Evolutionary conservation across 345 rosid genomes (phyloP).

Genomic region (Triadica sebifera): DNA sequence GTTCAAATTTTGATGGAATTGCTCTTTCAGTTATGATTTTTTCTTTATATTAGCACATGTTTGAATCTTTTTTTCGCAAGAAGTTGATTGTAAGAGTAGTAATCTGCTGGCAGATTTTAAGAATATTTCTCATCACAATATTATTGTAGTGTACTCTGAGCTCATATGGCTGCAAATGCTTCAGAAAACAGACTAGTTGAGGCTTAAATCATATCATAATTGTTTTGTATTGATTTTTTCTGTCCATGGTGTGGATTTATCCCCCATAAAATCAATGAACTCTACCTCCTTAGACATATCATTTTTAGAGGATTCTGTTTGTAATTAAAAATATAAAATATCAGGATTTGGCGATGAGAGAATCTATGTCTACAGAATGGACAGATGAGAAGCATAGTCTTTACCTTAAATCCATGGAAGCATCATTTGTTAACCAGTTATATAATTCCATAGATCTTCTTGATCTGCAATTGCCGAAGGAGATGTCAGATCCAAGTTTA

Average conservation of each 20-base stretch:
- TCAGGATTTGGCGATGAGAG: conserved; percentile 44
- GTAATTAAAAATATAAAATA: conserved; percentile 4
- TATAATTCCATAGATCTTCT: conserved; percentile 52
- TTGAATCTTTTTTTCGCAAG: neutral
- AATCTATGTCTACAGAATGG: conserved; percentile 53
- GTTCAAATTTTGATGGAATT: neutral
- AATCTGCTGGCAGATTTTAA: neutral
- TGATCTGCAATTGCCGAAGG: conserved; percentile 33
- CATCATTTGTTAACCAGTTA: conserved; percentile 75
- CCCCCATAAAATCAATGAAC: neutral
- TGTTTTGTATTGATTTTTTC: neutral
- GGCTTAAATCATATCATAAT: neutral
- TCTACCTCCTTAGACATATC: neutral
- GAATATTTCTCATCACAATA: neutral
- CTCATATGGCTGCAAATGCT: neutral
- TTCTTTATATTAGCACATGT: neutral
- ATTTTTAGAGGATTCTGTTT: conserved; percentile 15
- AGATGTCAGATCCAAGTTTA: conserved; percentile 24
- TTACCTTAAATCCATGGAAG: conserved; percentile 88
- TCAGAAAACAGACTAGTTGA: neutral
- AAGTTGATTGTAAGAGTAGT: neutral
- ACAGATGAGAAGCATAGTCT: conserved; percentile 87
- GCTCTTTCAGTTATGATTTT: neutral
- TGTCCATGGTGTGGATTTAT: neutral
- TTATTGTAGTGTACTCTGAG: neutral